Conservation (phyloP, 495 filamentous ascomycete species). For the Aspergillus olivimuriae region DNA sequence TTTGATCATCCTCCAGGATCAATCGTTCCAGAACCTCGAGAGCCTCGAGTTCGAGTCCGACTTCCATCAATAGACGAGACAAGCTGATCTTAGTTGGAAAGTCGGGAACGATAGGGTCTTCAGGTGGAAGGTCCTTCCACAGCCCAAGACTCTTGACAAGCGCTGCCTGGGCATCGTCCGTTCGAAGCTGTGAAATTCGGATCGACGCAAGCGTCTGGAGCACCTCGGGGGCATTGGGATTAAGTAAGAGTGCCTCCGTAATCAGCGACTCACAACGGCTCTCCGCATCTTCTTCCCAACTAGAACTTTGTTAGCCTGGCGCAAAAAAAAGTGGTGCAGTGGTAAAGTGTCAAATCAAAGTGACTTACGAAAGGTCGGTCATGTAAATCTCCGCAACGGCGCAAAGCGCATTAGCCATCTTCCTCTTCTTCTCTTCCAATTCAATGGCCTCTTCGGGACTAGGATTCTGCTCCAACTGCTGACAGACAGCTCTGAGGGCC, state of each 20-base stretch:
- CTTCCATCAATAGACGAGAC: constrained; percentile 81
- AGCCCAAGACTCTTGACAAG: constrained; percentile 66
- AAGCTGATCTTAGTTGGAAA: constrained; percentile 81
- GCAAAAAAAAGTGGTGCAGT: background rate
- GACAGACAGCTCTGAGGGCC: constrained; percentile 61
- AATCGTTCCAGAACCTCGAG: constrained; percentile 78
- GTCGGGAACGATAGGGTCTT: constrained; percentile 61
- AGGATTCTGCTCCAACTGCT: constrained; percentile 37
- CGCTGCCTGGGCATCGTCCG: constrained; percentile 72
- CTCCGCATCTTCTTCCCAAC: constrained; percentile 88
- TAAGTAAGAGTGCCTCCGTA: constrained; percentile 75
- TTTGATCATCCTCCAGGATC: constrained; percentile 80
- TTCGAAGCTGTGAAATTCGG: constrained; percentile 75
- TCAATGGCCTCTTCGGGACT: constrained; percentile 33
- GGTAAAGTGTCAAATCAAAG: background rate
- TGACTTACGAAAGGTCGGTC: constrained; percentile 74
- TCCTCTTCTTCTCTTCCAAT: constrained; percentile 63
- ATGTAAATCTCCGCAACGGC: constrained; percentile 93
- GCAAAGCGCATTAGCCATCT: constrained; percentile 81
- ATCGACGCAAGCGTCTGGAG: constrained; percentile 92
- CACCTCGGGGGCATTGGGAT: constrained; percentile 69
- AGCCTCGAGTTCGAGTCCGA: constrained; percentile 75
- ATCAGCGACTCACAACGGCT: constrained; percentile 74
- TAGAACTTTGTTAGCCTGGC: constrained; percentile 17
- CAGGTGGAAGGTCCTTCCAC: constrained; percentile 71